Base-by-base conservation (phyloP, 768 basidiomycete genomes). In the Suillus subaureus region DNA sequence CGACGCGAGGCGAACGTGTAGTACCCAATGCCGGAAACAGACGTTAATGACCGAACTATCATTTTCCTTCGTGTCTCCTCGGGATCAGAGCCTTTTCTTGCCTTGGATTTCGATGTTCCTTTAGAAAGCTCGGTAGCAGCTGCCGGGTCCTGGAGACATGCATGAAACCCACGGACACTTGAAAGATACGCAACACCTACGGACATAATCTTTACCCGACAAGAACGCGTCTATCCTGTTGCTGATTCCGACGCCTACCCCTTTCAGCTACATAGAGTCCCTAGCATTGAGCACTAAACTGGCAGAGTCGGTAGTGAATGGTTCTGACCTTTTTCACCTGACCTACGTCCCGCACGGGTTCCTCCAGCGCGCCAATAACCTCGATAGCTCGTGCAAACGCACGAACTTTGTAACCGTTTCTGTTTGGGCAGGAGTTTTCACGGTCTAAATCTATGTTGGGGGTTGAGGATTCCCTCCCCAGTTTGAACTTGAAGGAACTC, bases 361-460 rank as follows among this genome's bases (percentile, higher is more conserved):
- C 72, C 21, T 82, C 72, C 3, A 85, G 68, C 45, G 74, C 68
- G 35, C 74, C 67, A 52, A 88, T 78, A 37, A 74, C 75, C 9
- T 73, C 74, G 62, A 88, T 85, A 4, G 86, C 86, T 64, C 74
- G 79, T 52, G 75, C 74, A 67, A 84, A 87, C 26, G 86, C 84
- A 62, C 80, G 78, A 21, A 87, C 73, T 76, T 85, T 87, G 77
- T 79, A 86, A 6, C 66, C 66, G 66, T 86, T 87, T n/a, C 75
- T 64, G 26, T 70, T 64, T 4, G 70, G 42, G 15, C 76, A 77
- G 8, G 68, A 56, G n/a, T 79, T 75, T 67, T 86, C 86, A 21
- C 80, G 79, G 55, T 80, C 71, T 72, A 80, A 79, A 71, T 81
- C 86, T 70, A 52, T 47, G 28, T n/a, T 6, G 33, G 51, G 31